phyloP scores from a whole-genome alignment of 192 early-diverging fungal genomes.

The Backusella sp. region DNA sequence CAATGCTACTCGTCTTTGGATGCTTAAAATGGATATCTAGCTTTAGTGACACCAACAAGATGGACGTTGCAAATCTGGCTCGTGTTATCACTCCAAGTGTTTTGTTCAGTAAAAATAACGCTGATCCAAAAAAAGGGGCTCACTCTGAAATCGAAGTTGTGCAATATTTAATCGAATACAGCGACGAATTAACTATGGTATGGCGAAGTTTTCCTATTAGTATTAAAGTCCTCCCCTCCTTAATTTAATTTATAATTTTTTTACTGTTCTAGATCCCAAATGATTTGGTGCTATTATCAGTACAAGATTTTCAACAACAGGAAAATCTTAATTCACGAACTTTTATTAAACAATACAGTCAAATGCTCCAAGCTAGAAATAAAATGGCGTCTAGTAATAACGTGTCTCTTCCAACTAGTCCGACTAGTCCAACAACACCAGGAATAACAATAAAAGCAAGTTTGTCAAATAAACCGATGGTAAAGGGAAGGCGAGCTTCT shows the following conservation, averaged over 20 bases:
- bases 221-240: not conserved
- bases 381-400: not conserved
- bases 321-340: not conserved
- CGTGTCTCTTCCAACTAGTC: not conserved
- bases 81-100: conserved; percentile 95
- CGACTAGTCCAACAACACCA: not conserved
- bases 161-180: conserved; percentile 20
- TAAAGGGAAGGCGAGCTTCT: not conserved
- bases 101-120: conserved; percentile 77
- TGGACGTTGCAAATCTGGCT: conserved; percentile 90
- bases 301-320: conserved; percentile 3
- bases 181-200: conserved; percentile 19
- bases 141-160: conserved; percentile 25
- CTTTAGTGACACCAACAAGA: conserved; percentile 81
- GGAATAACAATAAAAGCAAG: not conserved
- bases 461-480: not conserved
- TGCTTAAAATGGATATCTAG: conserved; percentile 85
- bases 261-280: conserved; percentile 2
- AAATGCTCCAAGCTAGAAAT: not conserved
- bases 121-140: conserved; percentile 4
- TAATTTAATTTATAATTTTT: not conserved
- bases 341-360: conserved; percentile 9
- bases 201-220: not conserved
- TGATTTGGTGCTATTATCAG: not conserved
- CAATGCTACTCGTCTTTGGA: conserved; percentile 83